Percentiles rank a stretch among this genome's conserved stretches.
phyloP scores from a whole-genome alignment of 441 rosid genomes.

The Syzygium syzygioides region DNA sequence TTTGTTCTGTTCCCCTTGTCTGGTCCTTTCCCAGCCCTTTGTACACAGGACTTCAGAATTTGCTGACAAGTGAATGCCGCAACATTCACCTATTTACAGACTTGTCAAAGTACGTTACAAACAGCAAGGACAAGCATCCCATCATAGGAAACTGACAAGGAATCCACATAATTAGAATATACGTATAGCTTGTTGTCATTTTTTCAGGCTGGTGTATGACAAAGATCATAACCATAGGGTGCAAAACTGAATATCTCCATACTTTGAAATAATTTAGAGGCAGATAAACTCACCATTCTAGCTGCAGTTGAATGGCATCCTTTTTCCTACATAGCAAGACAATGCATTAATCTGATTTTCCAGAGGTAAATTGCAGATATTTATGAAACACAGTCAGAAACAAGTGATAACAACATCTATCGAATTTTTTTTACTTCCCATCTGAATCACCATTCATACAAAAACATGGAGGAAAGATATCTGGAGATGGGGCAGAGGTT shows the following conservation, averaged over 20 bases:
- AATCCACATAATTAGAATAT: not conserved
- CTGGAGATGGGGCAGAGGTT: not conserved
- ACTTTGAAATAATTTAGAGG: conserved; percentile 1
- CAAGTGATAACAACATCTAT: not conserved
- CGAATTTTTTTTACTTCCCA: not conserved
- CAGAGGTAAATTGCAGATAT: not conserved
- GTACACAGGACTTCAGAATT: not conserved
- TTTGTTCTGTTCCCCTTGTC: not conserved
- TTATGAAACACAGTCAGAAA: not conserved
- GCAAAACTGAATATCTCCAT: not conserved
- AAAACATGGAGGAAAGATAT: not conserved
- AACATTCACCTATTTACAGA: not conserved
- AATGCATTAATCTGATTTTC: not conserved
- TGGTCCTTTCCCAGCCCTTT: not conserved
- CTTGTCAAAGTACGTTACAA: not conserved
- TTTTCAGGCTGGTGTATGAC: not conserved
- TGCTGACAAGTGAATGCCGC: not conserved
- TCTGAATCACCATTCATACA: not conserved
- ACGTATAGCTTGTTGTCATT: not conserved
- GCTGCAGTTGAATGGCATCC: conserved; percentile 66
- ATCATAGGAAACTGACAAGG: not conserved
- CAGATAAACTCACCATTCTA: conserved; percentile 61
- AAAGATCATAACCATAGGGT: not conserved
- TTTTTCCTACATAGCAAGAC: conserved; percentile 36
- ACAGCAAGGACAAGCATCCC: not conserved